Conservation (phyloP, 1,139 yeast genomes). For the Taphrina communis region DNA sequence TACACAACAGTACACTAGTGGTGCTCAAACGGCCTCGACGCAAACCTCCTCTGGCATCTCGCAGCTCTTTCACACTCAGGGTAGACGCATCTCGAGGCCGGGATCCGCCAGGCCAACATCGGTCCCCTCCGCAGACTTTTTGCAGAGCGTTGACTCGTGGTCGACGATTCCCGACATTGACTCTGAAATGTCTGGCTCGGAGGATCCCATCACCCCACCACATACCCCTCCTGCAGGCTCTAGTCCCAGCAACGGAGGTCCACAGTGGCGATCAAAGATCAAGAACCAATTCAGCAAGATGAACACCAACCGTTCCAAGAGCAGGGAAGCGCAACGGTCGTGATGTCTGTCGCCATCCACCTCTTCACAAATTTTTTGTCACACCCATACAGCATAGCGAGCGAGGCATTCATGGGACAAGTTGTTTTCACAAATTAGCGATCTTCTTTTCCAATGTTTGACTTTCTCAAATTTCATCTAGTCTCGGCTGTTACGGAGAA, state of each 20-base stretch:
- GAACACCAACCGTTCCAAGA: slow-evolving; percentile 21
- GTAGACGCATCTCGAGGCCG: slow-evolving; percentile 17
- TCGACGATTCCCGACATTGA: slow-evolving; percentile 15
- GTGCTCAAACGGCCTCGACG: neutral
- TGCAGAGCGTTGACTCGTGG: slow-evolving; percentile 11
- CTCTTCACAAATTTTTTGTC: neutral
- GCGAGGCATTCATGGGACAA: neutral
- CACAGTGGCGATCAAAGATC: slow-evolving; percentile 31
- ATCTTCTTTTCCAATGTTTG: too few relatives aligned
- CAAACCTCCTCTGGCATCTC: slow-evolving; percentile 9
- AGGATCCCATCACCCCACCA: slow-evolving; percentile 38
- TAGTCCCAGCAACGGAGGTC: slow-evolving; percentile 19
- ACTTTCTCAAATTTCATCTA: too few relatives aligned
- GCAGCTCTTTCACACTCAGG: slow-evolving; percentile 6
- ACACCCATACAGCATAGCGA: neutral
- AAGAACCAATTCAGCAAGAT: slow-evolving; percentile 31
- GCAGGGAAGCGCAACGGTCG: slow-evolving; percentile 12
- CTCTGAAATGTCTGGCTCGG: slow-evolving; percentile 35
- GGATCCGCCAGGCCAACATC: slow-evolving; percentile 30
- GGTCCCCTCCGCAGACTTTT: slow-evolving; percentile 19
- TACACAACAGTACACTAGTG: slow-evolving; percentile 1
- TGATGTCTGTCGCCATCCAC: neutral
- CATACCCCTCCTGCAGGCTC: slow-evolving; percentile 32
- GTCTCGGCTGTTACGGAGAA: too few relatives aligned
- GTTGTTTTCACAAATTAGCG: too few relatives aligned